Conservation (phyloP, 2,329 filamentous ascomycete genomes). For the Stachybotrys chartarum region DNA sequence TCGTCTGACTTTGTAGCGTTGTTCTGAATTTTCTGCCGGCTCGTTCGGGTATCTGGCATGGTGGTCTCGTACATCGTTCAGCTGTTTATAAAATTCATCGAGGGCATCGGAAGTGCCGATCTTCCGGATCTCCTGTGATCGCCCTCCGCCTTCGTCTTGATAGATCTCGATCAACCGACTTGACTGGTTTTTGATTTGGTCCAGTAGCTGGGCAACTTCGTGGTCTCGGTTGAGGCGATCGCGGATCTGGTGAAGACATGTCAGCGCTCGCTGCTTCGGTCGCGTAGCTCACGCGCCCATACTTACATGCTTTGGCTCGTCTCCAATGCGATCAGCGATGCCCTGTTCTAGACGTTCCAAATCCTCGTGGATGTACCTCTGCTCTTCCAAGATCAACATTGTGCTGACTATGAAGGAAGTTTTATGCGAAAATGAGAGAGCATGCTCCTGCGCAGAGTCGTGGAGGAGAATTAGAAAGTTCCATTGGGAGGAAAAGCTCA, state of each 20-base stretch:
- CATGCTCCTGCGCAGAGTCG: background rate
- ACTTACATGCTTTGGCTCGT: constrained; percentile 82
- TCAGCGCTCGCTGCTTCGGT: constrained; percentile 8
- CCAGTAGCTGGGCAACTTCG: constrained; percentile 78
- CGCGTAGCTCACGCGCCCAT: background rate
- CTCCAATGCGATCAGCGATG: constrained; percentile 78
- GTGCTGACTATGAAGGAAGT: constrained; percentile 8
- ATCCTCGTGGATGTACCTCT: constrained; percentile 92
- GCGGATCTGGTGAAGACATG: constrained; percentile 55
- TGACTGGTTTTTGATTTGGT: constrained; percentile 83
- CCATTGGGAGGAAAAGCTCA: background rate
- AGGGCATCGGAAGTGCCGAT: constrained; percentile 82
- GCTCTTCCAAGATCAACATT: constrained; percentile 88
- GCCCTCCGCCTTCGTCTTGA: constrained; percentile 65
- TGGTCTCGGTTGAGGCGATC: constrained; percentile 87
- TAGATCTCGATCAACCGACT: constrained; percentile 75
- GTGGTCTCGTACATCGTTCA: constrained; percentile 75
- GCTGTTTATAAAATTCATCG: constrained; percentile 83
- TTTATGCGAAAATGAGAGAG: too few species aligned
- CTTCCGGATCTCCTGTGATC: constrained; percentile 72
- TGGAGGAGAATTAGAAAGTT: background rate
- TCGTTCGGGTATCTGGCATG: constrained; percentile 90
- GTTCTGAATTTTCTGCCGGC: constrained; percentile 89
- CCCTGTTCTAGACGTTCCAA: constrained; percentile 92
- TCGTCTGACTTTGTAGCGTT: constrained; percentile 71